These are phyloP conservation scores for Carallia brachiata DNA, from an alignment of 345 rosid genomes.

Conservation along the genomic window DNA sequence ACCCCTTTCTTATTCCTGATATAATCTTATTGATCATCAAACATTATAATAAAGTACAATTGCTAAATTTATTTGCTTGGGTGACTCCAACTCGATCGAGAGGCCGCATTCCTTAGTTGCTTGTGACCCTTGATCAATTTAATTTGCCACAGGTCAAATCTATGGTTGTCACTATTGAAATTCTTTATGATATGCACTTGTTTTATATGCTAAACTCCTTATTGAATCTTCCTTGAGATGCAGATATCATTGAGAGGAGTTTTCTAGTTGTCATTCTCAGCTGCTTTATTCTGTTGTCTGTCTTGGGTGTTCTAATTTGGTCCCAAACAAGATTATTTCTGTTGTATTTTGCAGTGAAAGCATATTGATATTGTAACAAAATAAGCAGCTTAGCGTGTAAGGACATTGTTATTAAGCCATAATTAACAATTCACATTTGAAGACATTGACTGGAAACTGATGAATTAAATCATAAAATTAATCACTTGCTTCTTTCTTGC, in stretches of 20 bases:
- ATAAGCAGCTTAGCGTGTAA: too few species aligned
- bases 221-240: neutral
- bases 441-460: too few species aligned
- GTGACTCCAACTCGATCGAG: conserved; percentile 19
- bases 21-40: neutral
- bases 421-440: too few species aligned
- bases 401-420: too few species aligned
- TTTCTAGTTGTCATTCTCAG: neutral
- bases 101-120: conserved; percentile 21
- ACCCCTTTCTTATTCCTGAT: neutral
- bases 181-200: neutral
- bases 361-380: neutral
- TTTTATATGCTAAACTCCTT: neutral
- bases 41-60: neutral
- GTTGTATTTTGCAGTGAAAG: neutral
- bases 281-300: neutral
- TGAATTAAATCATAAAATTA: too few species aligned
- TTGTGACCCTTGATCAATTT: conserved; percentile 19
- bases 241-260: neutral
- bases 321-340: neutral
- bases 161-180: neutral
- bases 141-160: conserved; percentile 15
- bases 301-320: neutral
- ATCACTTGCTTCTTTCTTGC: too few species aligned
- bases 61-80: neutral